phyloP scores from a whole-genome alignment of 805 yeast genomes.

The Metschnikowia picachoensis region DNA sequence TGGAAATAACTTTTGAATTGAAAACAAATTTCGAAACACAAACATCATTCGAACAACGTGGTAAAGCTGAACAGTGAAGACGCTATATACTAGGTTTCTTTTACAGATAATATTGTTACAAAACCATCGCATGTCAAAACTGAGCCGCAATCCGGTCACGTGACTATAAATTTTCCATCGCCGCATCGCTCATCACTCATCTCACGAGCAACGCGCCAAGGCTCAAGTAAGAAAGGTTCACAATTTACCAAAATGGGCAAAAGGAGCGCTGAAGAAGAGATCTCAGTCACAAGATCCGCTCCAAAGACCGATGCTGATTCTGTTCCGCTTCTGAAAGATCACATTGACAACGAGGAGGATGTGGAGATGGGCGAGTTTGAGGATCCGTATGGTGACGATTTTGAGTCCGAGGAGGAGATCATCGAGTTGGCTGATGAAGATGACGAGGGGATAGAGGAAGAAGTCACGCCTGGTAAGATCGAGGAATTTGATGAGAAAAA shows the following conservation, averaged over 20 bases:
- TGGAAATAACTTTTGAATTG: too few species aligned
- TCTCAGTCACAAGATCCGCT: slow-evolving; percentile 24
- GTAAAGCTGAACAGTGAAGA: not conserved
- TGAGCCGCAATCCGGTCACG: slow-evolving; percentile 5
- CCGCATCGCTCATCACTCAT: slow-evolving; percentile 1
- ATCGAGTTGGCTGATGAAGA: slow-evolving; percentile 61
- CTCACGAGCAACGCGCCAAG: not conserved
- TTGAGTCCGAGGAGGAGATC: slow-evolving; percentile 86
- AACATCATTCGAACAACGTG: not conserved
- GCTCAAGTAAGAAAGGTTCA: not conserved
- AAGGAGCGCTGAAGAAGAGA: slow-evolving; percentile 16
- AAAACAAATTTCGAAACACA: not conserved
- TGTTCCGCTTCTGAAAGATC: slow-evolving; percentile 37
- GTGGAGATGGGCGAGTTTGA: slow-evolving; percentile 80
- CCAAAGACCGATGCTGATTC: slow-evolving; percentile 35
- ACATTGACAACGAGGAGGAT: slow-evolving; percentile 34
- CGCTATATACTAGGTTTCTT: too few species aligned
- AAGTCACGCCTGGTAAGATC: slow-evolving; percentile 27
- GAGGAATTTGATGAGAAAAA: slow-evolving; percentile 10
- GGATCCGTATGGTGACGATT: slow-evolving; percentile 86
- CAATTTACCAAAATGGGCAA: slow-evolving; percentile 10
- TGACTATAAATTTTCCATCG: slow-evolving; percentile 12
- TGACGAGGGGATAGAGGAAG: slow-evolving; percentile 42
- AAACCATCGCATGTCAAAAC: too few species aligned
- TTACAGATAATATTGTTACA: too few species aligned